Percentiles rank a stretch among this genome's conserved stretches.
Evolutionary conservation across 345 rosid genomes (phyloP).

Genomic region (Aurinia saxatilis): DNA sequence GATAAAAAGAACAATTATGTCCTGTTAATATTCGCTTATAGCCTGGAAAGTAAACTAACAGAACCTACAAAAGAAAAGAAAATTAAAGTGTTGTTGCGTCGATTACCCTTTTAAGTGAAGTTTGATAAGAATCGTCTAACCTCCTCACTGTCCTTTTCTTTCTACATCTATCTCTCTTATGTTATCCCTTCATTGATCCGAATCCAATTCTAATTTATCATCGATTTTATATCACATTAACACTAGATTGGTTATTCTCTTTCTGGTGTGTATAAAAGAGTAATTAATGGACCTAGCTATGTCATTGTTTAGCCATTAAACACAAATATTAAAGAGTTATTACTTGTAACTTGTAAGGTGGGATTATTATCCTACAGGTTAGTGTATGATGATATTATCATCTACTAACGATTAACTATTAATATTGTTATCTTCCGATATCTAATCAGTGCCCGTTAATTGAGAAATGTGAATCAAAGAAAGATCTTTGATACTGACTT

Average conservation of each 20-base stretch:
- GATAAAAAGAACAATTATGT: background rate
- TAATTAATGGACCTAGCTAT: too few relatives aligned
- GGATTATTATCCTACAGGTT: too few relatives aligned
- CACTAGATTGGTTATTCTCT: too few relatives aligned
- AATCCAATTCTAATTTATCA: slow-evolving; percentile 7
- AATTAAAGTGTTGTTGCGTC: slow-evolving; percentile 5
- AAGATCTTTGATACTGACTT: slow-evolving; percentile 19
- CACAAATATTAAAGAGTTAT: too few relatives aligned
- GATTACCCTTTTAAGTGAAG: slow-evolving; percentile 26
- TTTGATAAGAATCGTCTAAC: slow-evolving; percentile 28
- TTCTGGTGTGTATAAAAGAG: too few relatives aligned
- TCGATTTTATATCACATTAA: background rate
- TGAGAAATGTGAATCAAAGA: slow-evolving; percentile 9
- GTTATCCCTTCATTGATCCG: slow-evolving; percentile 5
- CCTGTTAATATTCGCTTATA: slow-evolving; percentile 1
- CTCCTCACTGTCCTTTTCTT: slow-evolving; percentile 19
- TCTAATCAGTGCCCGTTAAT: background rate
- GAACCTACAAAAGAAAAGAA: background rate
- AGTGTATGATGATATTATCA: too few relatives aligned
- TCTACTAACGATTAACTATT: too few relatives aligned
- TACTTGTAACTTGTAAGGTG: too few relatives aligned
- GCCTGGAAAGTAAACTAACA: background rate
- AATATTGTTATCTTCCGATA: background rate
- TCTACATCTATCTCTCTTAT: slow-evolving; percentile 3
- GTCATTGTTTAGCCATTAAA: too few relatives aligned